Conservation (phyloP, 106 monocot species). For the Acorus calamus region DNA sequence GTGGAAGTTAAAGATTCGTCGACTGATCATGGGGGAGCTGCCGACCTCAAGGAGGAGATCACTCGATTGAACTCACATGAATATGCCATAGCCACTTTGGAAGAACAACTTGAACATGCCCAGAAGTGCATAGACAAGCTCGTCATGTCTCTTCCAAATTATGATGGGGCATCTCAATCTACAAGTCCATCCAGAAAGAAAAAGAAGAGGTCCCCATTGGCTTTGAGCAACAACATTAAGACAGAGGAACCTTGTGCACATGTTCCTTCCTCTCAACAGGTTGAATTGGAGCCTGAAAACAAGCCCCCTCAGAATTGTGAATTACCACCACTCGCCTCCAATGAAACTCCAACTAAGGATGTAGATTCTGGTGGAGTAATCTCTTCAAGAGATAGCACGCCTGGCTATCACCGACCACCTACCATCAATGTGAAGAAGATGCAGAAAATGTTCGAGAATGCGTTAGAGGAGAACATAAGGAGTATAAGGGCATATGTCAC, state of each 20-base stretch:
- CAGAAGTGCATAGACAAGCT: slow-evolving; percentile 87
- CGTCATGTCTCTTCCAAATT: slow-evolving; percentile 65
- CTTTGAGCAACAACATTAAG: slow-evolving; percentile 35
- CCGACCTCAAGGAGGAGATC: slow-evolving; percentile 83
- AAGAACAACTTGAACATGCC: slow-evolving; percentile 82
- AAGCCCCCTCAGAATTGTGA: slow-evolving; percentile 34
- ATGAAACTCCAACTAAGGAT: slow-evolving; percentile 53
- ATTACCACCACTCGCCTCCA: slow-evolving; percentile 23
- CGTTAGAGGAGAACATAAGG: slow-evolving; percentile 83
- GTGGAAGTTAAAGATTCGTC: slow-evolving; percentile 7
- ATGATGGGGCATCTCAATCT: slow-evolving; percentile 26
- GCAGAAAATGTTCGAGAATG: slow-evolving; percentile 97
- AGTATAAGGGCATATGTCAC: slow-evolving; percentile 90
- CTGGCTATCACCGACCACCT: slow-evolving; percentile 42
- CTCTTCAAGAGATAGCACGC: slow-evolving; percentile 71
- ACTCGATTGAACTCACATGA: slow-evolving; percentile 79
- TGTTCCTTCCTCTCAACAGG: slow-evolving; percentile 39
- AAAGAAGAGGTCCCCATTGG: slow-evolving; percentile 55
- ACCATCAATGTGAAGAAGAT: slow-evolving; percentile 95
- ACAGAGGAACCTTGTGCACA: slow-evolving; percentile 84
- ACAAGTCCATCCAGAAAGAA: slow-evolving; percentile 40
- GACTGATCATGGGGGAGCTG: slow-evolving; percentile 13
- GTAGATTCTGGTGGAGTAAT: slow-evolving; percentile 42
- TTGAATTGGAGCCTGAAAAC: slow-evolving; percentile 59
- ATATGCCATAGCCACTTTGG: slow-evolving; percentile 64